Percentiles rank a stretch among this genome's conserved stretches.
Conservation (phyloP, 1,139 yeast genomes). For the Suhomyces bribrorum region DNA sequence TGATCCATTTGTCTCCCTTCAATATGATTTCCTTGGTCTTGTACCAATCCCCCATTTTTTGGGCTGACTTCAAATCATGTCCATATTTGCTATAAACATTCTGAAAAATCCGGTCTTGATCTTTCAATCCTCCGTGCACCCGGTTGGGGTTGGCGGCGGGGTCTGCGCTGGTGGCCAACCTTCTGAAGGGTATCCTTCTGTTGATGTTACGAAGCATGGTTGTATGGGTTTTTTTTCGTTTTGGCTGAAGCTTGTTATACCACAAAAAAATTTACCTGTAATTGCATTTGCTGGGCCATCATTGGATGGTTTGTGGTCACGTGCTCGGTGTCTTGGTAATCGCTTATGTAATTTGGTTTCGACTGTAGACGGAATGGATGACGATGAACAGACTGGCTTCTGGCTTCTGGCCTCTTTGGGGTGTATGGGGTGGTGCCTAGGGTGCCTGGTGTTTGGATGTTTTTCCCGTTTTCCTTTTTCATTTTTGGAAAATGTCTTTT, state of each 20-base stretch:
- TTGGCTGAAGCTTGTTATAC: constrained; percentile 2
- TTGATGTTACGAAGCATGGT: constrained; percentile 19
- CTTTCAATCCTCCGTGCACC: constrained; percentile 73
- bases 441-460: too few species aligned
- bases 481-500: too few species aligned
- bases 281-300: constrained; percentile 19
- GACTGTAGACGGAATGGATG: too few species aligned
- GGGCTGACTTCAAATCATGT: constrained; percentile 69
- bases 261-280: constrained; percentile 16
- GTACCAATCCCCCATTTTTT: constrained; percentile 86
- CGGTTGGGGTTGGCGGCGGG: constrained; percentile 56
- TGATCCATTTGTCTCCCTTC: constrained; percentile 87
- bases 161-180: constrained; percentile 48
- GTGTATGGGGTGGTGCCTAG: too few species aligned
- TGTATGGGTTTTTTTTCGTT: neutral
- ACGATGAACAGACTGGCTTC: constrained; percentile 1
- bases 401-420: too few species aligned
- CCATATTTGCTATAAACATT: constrained; percentile 77
- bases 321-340: too few species aligned
- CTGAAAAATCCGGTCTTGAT: constrained; percentile 84
- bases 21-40: constrained; percentile 81
- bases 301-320: constrained; percentile 16
- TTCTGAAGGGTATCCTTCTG: constrained; percentile 23
- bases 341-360: too few species aligned
- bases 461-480: too few species aligned